Base-by-base conservation (phyloP, 768 basidiomycete species). In the Mycena leptocephala region DNA sequence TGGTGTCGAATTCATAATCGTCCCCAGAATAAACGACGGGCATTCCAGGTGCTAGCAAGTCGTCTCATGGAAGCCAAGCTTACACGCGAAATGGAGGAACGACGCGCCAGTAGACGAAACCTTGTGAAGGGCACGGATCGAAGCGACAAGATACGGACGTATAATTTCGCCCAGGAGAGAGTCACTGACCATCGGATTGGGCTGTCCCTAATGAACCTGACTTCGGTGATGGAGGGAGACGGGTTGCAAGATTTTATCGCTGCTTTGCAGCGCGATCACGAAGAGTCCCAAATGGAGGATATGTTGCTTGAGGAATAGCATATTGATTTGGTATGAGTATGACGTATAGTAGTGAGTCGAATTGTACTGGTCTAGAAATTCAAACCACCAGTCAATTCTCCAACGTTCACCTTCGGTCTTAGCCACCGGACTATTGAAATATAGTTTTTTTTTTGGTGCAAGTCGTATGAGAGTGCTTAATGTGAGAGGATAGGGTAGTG, bases 101-200 rank as follows among this genome's bases (percentile, higher is more conserved):
- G 93, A 8, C 92, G 97, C 24, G 92, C 92, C 0, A 90, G 90
- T 4, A 89, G 97, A 16, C 88, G 92, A 39, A 93, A 87, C 75
- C 93, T 99, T 56, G 93, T 99, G 11, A 91, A 92, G 53, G 93
- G 94, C 0, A 93, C 93, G 2, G 97, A 97, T 81, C 88, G 98
- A 26, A 96, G 96, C 79, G 97, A 99, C 81, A 99, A 99, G 83
- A 95, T 99, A 72, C 88, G 98, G 75, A 99, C 98, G 5, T 99
- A 99, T 84, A 99, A 98, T 80, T 97, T 94, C 83, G 92, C 96
- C 1, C 97, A 98, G 94, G 96, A 97, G 77, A 94, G 97, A 13
- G 92, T 99, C 13, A 99, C 97, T 3, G 97, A 98, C 83, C 97
- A 99, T 79, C 90, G 97, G 0, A 92, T 98, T 51, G 94, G 95